Evolutionary conservation across 129 eudicot species (phyloP), one percentile per base, ranked within the genome.

Genomic region (Logfia minima): DNA sequence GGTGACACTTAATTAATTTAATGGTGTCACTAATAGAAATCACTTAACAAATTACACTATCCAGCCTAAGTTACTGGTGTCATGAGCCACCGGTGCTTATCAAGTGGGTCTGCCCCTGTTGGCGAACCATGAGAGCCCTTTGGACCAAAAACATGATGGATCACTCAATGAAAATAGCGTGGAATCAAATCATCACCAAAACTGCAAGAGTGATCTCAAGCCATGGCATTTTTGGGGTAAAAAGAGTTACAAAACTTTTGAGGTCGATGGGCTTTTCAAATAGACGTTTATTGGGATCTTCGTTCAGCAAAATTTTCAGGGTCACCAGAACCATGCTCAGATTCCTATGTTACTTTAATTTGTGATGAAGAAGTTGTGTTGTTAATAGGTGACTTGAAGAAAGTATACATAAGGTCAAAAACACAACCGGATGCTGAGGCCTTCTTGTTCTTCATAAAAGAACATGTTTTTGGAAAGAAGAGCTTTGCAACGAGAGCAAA

Each of bases 221-320:
- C 98, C 97, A 14, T 94, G 98, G 98, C 93, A 94, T 69, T 94
- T 94, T 85, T 94, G 98, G 98, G 82, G 96, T 28, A 91, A 83
- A 66, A 94, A 89, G 64, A 92, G 98, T 19, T 89, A 82, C 87
- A 91, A 94, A 37, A 84, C 89, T 0, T 87, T 91, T 23, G 83
- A 84, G 59, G 87, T 94, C 21, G 98, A 94, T 69, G 88, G 88
- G 16, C 84, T n/a, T n/a, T 74, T 24, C 93, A 86, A 74, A 35
- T 91, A 5, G 96, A 94, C 5, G 83, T 86, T 16, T 94, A 87
- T 72, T 94, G 97, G 98, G 98, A 94, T 71, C 79, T 94, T 0
- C 83, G 97, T 21, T 83, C 97, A 10, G 96, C 97, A 35, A 91
- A 83, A 77, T 89, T 91, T 67, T 77, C 92, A 0, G 93, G 89